phyloP scores from a whole-genome alignment of 768 basidiomycete species.

The Guyanaporus albipodus region DNA sequence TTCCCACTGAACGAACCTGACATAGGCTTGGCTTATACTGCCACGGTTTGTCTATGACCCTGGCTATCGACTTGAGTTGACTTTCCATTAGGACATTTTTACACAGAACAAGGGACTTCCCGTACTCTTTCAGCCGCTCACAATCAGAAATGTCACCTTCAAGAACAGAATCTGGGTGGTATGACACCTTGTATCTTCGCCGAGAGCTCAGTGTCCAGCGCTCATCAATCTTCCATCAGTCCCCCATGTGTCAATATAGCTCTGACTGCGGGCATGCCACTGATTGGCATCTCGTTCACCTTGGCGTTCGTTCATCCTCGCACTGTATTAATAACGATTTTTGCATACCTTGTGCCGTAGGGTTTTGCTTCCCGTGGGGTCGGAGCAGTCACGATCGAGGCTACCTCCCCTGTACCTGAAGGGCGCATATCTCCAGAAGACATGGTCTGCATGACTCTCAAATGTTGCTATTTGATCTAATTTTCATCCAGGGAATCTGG shows the following conservation, averaged over 20 bases:
- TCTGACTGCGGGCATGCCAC: slow-evolving; percentile 70
- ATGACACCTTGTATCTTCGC: neutral
- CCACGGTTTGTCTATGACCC: slow-evolving; percentile 12
- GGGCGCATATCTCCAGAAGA: slow-evolving; percentile 78
- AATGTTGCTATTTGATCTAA: neutral
- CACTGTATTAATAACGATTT: neutral
- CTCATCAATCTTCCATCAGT: slow-evolving; percentile 36
- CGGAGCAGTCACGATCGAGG: slow-evolving; percentile 70
- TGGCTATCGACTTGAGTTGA: neutral
- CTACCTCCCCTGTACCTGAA: slow-evolving; percentile 68
- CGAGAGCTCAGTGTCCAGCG: neutral
- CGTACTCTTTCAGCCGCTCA: slow-evolving; percentile 61
- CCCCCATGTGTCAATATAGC: slow-evolving; percentile 85
- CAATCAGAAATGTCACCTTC: slow-evolving; percentile 56
- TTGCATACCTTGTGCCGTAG: slow-evolving; percentile 25
- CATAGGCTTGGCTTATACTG: slow-evolving; percentile 43
- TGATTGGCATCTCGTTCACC: slow-evolving; percentile 80
- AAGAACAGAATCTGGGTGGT: slow-evolving; percentile 75
- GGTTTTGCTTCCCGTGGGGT: slow-evolving; percentile 68
- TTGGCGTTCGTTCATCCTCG: slow-evolving; percentile 43
- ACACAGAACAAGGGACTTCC: slow-evolving; percentile 51
- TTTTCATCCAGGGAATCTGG: slow-evolving; percentile 57
- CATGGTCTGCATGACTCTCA: slow-evolving; percentile 38
- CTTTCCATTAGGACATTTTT: slow-evolving; percentile 30
- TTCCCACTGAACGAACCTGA: slow-evolving; percentile 57